These are phyloP conservation scores for Lupinus albus DNA, from an alignment of 306 rosid species.

Conservation along the genomic window DNA sequence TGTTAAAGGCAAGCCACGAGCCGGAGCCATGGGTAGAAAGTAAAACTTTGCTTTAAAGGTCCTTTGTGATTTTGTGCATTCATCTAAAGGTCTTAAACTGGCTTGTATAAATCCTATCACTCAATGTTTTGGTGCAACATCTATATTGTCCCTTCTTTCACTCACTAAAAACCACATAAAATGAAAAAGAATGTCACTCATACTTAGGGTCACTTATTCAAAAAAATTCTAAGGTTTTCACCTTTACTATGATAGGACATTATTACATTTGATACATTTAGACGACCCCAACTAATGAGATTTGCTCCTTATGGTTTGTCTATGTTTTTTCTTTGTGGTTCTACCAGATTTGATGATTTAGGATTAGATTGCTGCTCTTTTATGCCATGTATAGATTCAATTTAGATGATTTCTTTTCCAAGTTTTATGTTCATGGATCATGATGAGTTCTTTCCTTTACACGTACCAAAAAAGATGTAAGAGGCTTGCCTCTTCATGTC, in stretches of 20 bases:
- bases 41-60: slow-evolving; percentile 31
- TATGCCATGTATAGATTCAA: slow-evolving; percentile 31
- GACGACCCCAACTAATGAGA: not conserved
- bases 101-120: not conserved
- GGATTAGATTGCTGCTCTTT: slow-evolving; percentile 24
- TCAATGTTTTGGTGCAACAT: slow-evolving; percentile 16
- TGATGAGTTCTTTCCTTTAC: slow-evolving; percentile 1
- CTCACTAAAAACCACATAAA: not conserved
- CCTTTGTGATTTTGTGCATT: slow-evolving; percentile 9
- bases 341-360: slow-evolving; percentile 1
- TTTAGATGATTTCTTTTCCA: slow-evolving; percentile 26
- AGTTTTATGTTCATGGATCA: not conserved
- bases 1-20: slow-evolving; percentile 54
- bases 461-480: not conserved
- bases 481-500: not conserved
- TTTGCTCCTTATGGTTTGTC: slow-evolving; percentile 1
- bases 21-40: slow-evolving; percentile 48
- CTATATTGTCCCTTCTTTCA: not conserved
- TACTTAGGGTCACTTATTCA: not conserved
- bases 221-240: not conserved
- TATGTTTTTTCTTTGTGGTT: not conserved
- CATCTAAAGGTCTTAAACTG: slow-evolving; percentile 12
- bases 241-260: not conserved
- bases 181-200: slow-evolving; percentile 23
- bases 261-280: not conserved